Conservation (phyloP, 176 grass and related monocot genomes). For the Paspalum vaginatum region DNA sequence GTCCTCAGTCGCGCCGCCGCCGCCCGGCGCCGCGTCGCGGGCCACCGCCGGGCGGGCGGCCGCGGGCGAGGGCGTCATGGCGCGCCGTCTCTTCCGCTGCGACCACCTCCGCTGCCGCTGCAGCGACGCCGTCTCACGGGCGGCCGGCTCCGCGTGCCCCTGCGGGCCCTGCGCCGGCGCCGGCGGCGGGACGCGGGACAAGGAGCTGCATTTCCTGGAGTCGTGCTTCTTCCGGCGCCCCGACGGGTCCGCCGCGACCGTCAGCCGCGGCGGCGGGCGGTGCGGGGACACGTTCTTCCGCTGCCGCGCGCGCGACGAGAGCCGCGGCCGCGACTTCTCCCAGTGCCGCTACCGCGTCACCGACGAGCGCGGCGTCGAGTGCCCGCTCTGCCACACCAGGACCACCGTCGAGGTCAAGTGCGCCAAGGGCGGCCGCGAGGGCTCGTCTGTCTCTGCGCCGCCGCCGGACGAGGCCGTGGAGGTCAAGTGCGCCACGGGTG, state of each 20-base stretch:
- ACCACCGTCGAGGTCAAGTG: not conserved
- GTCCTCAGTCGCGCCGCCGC: not conserved
- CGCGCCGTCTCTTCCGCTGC: conserved; percentile 6
- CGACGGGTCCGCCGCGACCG: not conserved
- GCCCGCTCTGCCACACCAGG: not conserved
- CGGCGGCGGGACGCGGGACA: not conserved
- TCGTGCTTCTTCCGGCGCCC: not conserved
- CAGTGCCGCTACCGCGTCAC: conserved; percentile 9
- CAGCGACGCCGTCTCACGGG: not conserved
- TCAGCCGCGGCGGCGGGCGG: not conserved
- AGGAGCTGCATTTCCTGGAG: not conserved
- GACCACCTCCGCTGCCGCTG: not conserved
- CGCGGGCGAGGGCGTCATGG: not conserved
- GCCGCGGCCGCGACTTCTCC: not conserved
- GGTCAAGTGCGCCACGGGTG: not conserved
- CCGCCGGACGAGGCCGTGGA: not conserved
- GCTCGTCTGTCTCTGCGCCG: too few relatives aligned
- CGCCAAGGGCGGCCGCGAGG: not conserved
- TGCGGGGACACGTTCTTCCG: conserved; percentile 7
- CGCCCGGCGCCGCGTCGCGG: not conserved
- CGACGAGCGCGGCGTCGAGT: conserved; percentile 3
- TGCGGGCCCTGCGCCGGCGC: not conserved
- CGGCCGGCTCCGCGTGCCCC: conserved; percentile 7
- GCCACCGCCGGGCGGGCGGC: not conserved
- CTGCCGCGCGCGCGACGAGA: not conserved